phyloP scores from a whole-genome alignment of 345 rosid genomes.

The Eucalyptus dawsonii region DNA sequence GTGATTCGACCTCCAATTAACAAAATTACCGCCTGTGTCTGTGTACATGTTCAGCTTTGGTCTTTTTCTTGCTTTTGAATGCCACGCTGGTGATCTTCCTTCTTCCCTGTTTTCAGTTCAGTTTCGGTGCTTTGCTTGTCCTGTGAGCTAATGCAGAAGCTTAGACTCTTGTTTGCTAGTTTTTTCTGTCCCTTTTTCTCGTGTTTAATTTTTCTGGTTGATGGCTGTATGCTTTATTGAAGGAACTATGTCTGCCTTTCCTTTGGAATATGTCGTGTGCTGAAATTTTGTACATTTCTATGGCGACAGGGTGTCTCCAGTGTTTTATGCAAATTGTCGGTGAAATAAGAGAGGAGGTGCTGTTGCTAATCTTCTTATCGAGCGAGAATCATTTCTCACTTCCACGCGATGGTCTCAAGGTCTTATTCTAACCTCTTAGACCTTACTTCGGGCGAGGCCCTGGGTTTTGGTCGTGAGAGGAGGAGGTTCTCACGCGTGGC shows the following conservation, averaged over 20 bases:
- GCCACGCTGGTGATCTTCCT: neutral
- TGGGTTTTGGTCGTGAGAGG: slow-evolving; percentile 43
- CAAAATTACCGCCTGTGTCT: neutral
- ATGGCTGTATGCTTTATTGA: neutral
- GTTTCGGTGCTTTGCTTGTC: neutral
- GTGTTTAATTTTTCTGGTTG: neutral
- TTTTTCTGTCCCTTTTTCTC: neutral
- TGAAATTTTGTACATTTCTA: neutral
- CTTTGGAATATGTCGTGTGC: neutral
- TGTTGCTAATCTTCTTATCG: neutral
- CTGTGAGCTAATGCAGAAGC: neutral
- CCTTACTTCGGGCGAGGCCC: slow-evolving; percentile 66
- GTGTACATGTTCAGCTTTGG: neutral
- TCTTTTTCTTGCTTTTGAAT: neutral
- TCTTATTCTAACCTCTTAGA: slow-evolving; percentile 92
- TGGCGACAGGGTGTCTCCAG: neutral
- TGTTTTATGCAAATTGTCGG: neutral
- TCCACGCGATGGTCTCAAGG: slow-evolving; percentile 56
- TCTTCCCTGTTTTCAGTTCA: neutral
- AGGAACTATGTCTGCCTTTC: neutral
- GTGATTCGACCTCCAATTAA: neutral
- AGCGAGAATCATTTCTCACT: neutral
- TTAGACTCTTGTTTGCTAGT: neutral
- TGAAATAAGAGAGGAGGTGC: neutral
- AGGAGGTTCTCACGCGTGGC: slow-evolving; percentile 85